Percentiles rank a stretch among this genome's conserved stretches.
phyloP scores from a whole-genome alignment of 2,329 filamentous ascomycete genomes.

The Trichoderma sp. region DNA sequence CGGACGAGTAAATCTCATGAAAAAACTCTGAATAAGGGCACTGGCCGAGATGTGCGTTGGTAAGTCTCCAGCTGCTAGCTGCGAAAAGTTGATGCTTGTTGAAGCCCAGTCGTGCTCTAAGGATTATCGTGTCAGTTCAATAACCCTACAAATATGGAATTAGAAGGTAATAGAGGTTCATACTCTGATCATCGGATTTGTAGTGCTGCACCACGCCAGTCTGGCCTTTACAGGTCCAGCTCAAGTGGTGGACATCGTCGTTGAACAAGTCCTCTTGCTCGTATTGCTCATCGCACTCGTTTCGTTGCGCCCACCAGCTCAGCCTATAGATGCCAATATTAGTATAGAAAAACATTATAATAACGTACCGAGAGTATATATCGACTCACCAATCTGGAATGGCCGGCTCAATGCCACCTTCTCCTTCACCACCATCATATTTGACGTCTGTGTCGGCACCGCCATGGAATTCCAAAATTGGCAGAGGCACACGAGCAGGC shows the following conservation, averaged over 20 bases:
- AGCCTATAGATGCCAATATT: constrained; percentile 34
- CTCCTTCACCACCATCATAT: constrained; percentile 46
- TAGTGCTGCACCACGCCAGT: constrained; percentile 46
- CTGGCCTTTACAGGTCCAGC: constrained; percentile 44
- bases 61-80: constrained; percentile 42
- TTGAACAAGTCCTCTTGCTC: constrained; percentile 38
- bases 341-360: neutral
- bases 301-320: constrained; percentile 45
- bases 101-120: constrained; percentile 49
- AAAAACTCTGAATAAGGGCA: constrained; percentile 48
- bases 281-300: constrained; percentile 39
- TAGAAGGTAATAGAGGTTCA: neutral
- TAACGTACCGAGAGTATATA: neutral
- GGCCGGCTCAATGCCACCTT: constrained; percentile 44
- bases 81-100: constrained; percentile 47
- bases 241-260: constrained; percentile 46
- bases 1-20: constrained; percentile 39
- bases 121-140: neutral
- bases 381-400: constrained; percentile 39
- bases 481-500: constrained; percentile 41
- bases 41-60: constrained; percentile 48
- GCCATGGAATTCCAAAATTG: constrained; percentile 51
- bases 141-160: neutral
- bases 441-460: constrained; percentile 45
- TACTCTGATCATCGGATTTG: constrained; percentile 45